Percentiles rank a stretch among this genome's conserved stretches.
Conservation (phyloP, 2,329 filamentous ascomycete species). For the Mycosphaerella arachidis region DNA sequence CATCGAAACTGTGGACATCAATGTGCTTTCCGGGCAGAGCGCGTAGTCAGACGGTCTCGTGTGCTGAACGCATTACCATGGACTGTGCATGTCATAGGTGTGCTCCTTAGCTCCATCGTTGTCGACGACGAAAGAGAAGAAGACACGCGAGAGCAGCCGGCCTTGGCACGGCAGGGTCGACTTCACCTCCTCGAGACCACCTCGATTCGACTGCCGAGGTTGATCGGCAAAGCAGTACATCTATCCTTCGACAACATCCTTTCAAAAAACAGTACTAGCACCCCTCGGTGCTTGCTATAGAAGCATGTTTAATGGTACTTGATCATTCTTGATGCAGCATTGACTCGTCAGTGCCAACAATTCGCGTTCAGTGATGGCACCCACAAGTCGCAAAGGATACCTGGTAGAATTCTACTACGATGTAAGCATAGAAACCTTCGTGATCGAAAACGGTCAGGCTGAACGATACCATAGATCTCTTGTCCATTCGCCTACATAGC, state of each 20-base stretch:
- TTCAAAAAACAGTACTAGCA: no score
- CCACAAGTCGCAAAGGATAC: slow-evolving; percentile 4
- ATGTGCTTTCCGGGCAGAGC: no score
- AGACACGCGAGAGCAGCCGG: background rate
- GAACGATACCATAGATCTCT: slow-evolving; percentile 12
- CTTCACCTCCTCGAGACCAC: background rate
- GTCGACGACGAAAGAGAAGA: background rate
- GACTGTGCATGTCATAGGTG: no score
- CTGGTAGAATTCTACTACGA: slow-evolving; percentile 23
- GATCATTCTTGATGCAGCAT: background rate
- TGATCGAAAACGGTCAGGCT: background rate
- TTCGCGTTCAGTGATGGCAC: background rate
- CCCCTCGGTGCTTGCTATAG: no score
- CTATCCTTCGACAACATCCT: no score
- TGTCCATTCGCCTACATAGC: slow-evolving; percentile 24
- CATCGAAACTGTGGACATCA: no score
- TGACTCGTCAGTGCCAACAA: no score
- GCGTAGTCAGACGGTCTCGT: no score
- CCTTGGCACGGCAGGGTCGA: background rate
- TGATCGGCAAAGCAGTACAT: background rate
- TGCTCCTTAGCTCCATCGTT: no score
- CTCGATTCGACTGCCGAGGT: background rate
- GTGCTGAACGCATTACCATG: no score
- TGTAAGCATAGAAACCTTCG: slow-evolving; percentile 4
- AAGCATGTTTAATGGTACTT: no score